Percentiles rank a stretch among this genome's conserved stretches.
Evolutionary conservation across 176 grass and related monocot genomes (phyloP).

Genomic region (Aegilops bicornis): DNA sequence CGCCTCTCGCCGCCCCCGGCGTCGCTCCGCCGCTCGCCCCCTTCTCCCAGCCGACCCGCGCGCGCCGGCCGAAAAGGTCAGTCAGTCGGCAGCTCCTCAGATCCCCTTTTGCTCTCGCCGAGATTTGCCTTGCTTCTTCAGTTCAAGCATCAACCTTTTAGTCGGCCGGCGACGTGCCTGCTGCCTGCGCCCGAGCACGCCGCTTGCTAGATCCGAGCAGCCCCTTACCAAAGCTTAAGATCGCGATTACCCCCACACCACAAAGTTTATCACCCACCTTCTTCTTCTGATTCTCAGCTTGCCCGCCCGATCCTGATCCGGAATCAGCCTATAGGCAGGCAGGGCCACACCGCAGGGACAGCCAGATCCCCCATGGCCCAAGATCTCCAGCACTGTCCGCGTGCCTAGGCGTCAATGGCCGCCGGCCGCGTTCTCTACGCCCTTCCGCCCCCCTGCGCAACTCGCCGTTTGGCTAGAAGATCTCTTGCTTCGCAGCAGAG

Average conservation of each 20-base stretch:
- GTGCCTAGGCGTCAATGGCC: conserved; percentile 4
- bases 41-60: too few species aligned
- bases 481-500: neutral
- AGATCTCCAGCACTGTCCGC: neutral
- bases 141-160: too few species aligned
- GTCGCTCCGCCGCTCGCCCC: too few species aligned
- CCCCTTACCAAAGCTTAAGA: neutral
- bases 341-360: neutral
- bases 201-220: too few species aligned
- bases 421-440: neutral
- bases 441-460: neutral
- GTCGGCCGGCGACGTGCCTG: too few species aligned
- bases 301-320: conserved; percentile 3
- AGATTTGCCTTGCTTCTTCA: too few species aligned
- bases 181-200: too few species aligned
- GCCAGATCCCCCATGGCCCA: conserved; percentile 4
- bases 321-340: conserved; percentile 3
- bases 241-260: too few species aligned
- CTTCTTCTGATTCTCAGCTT: neutral
- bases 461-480: neutral
- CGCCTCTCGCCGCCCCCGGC: too few species aligned
- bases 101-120: too few species aligned
- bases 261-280: neutral
- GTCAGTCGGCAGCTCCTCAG: too few species aligned
- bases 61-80: too few species aligned